Conservation (phyloP, 345 rosid species). For the Eucalyptus coolabah region DNA sequence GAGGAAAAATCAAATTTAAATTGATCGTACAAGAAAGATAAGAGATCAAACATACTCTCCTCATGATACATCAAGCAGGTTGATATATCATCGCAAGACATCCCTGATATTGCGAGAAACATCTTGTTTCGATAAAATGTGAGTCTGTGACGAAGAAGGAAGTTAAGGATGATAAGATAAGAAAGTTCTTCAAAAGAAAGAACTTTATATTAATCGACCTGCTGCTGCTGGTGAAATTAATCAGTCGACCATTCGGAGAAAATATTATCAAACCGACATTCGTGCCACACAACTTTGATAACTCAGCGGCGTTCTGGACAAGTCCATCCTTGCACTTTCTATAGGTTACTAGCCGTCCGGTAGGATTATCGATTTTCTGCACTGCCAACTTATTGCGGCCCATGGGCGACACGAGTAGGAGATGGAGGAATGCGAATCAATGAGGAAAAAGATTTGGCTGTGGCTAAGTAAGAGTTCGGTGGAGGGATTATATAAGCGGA, state of each 20-base stretch:
- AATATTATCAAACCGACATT: slow-evolving; percentile 12
- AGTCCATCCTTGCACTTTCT: slow-evolving; percentile 5
- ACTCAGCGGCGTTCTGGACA: slow-evolving; percentile 9
- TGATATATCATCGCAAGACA: slow-evolving; percentile 1
- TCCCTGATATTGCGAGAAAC: slow-evolving; percentile 4
- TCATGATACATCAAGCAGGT: neutral
- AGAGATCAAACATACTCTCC: neutral
- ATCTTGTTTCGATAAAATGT: neutral
- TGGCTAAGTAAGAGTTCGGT: neutral
- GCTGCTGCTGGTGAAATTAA: neutral
- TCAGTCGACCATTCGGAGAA: slow-evolving; percentile 3
- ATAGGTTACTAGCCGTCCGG: neutral
- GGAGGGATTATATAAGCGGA: neutral
- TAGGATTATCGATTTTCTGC: neutral
- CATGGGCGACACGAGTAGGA: neutral
- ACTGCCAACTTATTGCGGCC: neutral
- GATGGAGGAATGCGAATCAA: neutral
- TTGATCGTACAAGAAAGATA: neutral
- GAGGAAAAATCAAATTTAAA: neutral
- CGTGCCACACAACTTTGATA: neutral
- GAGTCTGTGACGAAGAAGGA: neutral
- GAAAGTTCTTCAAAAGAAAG: neutral
- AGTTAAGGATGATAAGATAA: neutral
- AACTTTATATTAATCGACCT: neutral
- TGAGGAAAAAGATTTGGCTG: neutral